Evolutionary conservation across 2,329 filamentous ascomycete species (phyloP).

Genomic region (Aspergillus pseudoterreus): DNA sequence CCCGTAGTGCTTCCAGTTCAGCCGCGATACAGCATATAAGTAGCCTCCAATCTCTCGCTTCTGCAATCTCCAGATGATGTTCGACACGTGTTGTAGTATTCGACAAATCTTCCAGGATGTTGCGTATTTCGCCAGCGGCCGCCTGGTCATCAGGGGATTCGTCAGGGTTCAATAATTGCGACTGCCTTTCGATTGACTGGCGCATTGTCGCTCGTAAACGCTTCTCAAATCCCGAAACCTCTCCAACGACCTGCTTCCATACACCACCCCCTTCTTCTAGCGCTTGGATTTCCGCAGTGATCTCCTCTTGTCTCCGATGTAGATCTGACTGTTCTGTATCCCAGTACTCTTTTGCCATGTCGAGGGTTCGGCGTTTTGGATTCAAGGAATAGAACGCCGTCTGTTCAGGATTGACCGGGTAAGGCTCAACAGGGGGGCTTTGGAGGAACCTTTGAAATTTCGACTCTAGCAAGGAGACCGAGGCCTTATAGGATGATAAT

Average conservation of each 20-base stretch:
- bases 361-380: slow-evolving; percentile 55
- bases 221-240: slow-evolving; percentile 51
- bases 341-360: slow-evolving; percentile 59
- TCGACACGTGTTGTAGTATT: slow-evolving; percentile 46
- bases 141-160: slow-evolving; percentile 9
- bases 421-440: slow-evolving; percentile 42
- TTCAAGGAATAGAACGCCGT: slow-evolving; percentile 51
- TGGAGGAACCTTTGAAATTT: slow-evolving; percentile 53
- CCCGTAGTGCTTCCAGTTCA: slow-evolving; percentile 54
- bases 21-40: slow-evolving; percentile 61
- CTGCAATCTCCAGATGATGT: slow-evolving; percentile 48
- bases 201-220: slow-evolving; percentile 31
- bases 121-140: slow-evolving; percentile 23
- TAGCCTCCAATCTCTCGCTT: slow-evolving; percentile 56
- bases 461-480: slow-evolving; percentile 53
- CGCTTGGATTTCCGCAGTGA: slow-evolving; percentile 53
- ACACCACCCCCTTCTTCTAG: slow-evolving; percentile 56
- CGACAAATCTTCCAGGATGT: slow-evolving; percentile 45
- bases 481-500: slow-evolving; percentile 56
- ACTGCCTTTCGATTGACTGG: slow-evolving; percentile 23
- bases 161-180: slow-evolving; percentile 13
- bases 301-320: slow-evolving; percentile 41
- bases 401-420: slow-evolving; percentile 24
- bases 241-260: slow-evolving; percentile 54
- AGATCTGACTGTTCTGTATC: slow-evolving; percentile 46